Conservation (phyloP, 2,329 filamentous ascomycete genomes). For the Helotiales sp. region DNA sequence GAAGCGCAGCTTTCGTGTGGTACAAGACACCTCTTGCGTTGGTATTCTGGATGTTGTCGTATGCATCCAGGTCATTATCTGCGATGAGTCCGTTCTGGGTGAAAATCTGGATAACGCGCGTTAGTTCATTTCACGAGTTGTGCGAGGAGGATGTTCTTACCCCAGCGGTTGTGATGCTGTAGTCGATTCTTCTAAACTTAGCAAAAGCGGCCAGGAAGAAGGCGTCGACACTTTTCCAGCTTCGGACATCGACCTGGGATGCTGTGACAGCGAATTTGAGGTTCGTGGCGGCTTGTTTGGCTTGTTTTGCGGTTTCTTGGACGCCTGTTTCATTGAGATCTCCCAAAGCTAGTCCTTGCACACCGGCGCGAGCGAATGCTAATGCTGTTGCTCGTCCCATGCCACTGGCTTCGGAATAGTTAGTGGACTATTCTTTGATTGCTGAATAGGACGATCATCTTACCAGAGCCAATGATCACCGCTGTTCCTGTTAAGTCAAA, state of each 20-base stretch:
- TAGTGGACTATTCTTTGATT: not conserved
- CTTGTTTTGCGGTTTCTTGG: slow-evolving; percentile 34
- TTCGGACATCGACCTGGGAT: slow-evolving; percentile 38
- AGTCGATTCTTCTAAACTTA: slow-evolving; percentile 56
- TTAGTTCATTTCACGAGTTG: not conserved
- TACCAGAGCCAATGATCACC: slow-evolving; percentile 13
- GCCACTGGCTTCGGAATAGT: not conserved
- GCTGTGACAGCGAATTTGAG: slow-evolving; percentile 35
- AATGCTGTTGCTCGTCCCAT: slow-evolving; percentile 25
- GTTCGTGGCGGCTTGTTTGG: slow-evolving; percentile 37
- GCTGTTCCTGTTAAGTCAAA: slow-evolving; percentile 5
- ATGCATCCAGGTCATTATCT: slow-evolving; percentile 34
- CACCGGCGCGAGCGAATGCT: slow-evolving; percentile 32
- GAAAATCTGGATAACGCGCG: not conserved
- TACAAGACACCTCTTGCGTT: slow-evolving; percentile 44
- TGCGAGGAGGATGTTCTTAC: slow-evolving; percentile 6
- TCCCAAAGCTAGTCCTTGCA: not conserved
- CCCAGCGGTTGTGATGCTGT: slow-evolving; percentile 57
- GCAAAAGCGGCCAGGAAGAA: slow-evolving; percentile 46
- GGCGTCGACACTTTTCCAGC: slow-evolving; percentile 31
- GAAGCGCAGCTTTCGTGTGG: slow-evolving; percentile 42
- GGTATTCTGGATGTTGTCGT: slow-evolving; percentile 41
- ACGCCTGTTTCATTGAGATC: slow-evolving; percentile 35
- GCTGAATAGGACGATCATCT: not conserved
- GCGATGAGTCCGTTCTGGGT: slow-evolving; percentile 21